Evolutionary conservation across 2,329 filamentous ascomycete genomes (phyloP).

Genomic region (Aspergillus pseudoterreus): DNA sequence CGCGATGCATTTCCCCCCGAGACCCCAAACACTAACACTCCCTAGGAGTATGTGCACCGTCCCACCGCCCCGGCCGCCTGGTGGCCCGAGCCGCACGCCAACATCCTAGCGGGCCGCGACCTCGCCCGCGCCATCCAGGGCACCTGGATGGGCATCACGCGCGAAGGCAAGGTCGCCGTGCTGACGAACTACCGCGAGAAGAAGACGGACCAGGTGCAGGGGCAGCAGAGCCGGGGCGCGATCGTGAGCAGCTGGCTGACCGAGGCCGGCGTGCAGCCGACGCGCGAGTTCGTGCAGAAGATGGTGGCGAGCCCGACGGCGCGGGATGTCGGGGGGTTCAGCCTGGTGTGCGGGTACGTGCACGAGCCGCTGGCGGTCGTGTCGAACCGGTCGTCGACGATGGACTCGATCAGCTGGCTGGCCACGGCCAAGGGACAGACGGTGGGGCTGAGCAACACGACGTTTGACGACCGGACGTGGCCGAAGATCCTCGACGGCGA

Average conservation of each 20-base stretch:
- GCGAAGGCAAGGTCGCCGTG: conserved; percentile 57
- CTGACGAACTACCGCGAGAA: conserved; percentile 63
- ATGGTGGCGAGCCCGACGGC: conserved; percentile 54
- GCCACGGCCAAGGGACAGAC: conserved; percentile 49
- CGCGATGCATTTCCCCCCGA: conserved; percentile 3
- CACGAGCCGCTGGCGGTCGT: conserved; percentile 55
- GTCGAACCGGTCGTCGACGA: conserved; percentile 58
- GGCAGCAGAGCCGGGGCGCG: conserved; percentile 51
- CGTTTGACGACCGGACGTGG: conserved; percentile 58
- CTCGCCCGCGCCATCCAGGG: conserved; percentile 57
- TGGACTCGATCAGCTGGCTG: conserved; percentile 51
- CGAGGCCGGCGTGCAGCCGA: conserved; percentile 34
- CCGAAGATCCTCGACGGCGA: conserved; percentile 60
- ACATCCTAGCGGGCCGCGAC: conserved; percentile 61
- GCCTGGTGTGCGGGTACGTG: conserved; percentile 56
- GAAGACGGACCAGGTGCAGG: conserved; percentile 43
- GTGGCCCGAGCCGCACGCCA: conserved; percentile 54
- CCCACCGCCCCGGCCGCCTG: conserved; percentile 57
- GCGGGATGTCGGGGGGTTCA: conserved; percentile 60
- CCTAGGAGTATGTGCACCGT: conserved; percentile 59
- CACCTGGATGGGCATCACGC: conserved; percentile 63
- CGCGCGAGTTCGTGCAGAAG: conserved; percentile 50
- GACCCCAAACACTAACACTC: conserved; percentile 3
- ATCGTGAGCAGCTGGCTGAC: conserved; percentile 61
- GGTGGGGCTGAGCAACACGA: conserved; percentile 59